These are phyloP conservation scores for Citeromyces matritensis DNA, from an alignment of 805 yeast species.

Conservation along the genomic window DNA sequence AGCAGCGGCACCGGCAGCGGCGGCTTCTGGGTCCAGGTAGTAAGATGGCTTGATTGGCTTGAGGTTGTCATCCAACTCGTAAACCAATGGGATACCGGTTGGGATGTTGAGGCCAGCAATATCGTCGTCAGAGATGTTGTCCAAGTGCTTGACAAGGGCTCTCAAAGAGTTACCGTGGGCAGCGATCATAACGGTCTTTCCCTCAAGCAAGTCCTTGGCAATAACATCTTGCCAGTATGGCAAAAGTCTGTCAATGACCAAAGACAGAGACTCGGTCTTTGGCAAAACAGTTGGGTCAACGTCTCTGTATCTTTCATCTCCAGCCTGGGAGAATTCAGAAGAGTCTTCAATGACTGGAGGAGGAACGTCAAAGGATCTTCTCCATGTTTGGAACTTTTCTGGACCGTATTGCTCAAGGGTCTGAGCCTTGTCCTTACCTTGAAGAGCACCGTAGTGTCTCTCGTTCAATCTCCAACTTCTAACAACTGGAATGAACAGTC, in stretches of 20 bases:
- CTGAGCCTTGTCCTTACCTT: constrained; percentile 96
- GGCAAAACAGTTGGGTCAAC: constrained; percentile 82
- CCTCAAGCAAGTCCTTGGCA: constrained; percentile 67
- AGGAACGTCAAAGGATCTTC: constrained; percentile 95
- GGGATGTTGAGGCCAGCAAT: constrained; percentile 94
- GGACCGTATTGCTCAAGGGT: constrained; percentile 78
- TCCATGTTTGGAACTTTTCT: constrained; percentile 91
- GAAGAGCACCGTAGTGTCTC: constrained; percentile 98
- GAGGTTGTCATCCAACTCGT: constrained; percentile 78
- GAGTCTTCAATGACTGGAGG: constrained; percentile 78
- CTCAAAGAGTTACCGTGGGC: constrained; percentile 99
- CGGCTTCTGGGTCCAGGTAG: constrained; percentile 98
- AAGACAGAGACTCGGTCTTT: constrained; percentile 84
- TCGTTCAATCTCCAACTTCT: constrained; percentile 98
- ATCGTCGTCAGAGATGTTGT: constrained; percentile 80
- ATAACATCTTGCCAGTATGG: constrained; percentile 96
- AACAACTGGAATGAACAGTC: constrained; percentile 79
- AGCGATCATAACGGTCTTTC: constrained; percentile 84
- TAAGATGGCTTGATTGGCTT: constrained; percentile 87
- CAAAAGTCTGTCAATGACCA: constrained; percentile 90
- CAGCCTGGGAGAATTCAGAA: constrained; percentile 71
- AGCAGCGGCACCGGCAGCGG: constrained; percentile 99
- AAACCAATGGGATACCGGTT: constrained; percentile 96
- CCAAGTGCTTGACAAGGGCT: constrained; percentile 92
- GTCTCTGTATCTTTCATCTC: constrained; percentile 74